Evolutionary conservation across 2,329 filamentous ascomycete genomes (phyloP), one percentile per base, ranked within the genome.

Genomic region (Periconia sp.): DNA sequence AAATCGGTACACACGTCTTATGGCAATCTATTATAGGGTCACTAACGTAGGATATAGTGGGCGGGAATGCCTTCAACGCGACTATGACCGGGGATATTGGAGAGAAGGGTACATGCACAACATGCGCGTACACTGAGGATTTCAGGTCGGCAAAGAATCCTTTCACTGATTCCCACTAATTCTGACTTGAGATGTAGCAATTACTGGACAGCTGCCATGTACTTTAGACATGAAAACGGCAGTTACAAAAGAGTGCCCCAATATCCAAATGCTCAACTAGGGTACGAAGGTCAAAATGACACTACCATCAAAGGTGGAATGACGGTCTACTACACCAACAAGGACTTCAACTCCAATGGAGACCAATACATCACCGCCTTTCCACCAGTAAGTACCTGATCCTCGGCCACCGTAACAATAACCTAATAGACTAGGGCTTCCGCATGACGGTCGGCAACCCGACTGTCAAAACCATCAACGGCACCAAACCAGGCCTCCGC

Each of bases 401-500:
- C 8, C 30, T 15, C 3, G n/a, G n/a, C 14, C 15, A 14, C 15
- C 9, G 20, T 8, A 27, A 19, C 33, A 19, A 3, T 2, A 17
- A 19, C 55, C 15, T 31, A 18, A 23, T 41, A 20, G 43, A 1
- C 9, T 48, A 68, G 66, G 66, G 67, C 14, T 70, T 70, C 59
- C 65, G 67, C 43, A 70, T 70, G 67, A 68, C 65, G 1, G 65
- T 69, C 27, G 66, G 68, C 45, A 63, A 58, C 23, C 74, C 74
- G 3, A 66, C 72, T 42, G 64, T 64, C 6, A 50, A 49, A 19
- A 54, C 15, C 49, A 47, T 60, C 18, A 53, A 59, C 13, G 52
- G 48, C 14, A 41, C 54, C 2, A 55, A 59, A 17, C 44, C 35
- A 19, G 64, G 58, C 9, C 54, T 65, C 13, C 57, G 57, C 14